A percentile compares a stretch with the other conserved stretches of the same genome.
Conservation (phyloP, 305 asterid genomes). For the Rubia peregrina region DNA sequence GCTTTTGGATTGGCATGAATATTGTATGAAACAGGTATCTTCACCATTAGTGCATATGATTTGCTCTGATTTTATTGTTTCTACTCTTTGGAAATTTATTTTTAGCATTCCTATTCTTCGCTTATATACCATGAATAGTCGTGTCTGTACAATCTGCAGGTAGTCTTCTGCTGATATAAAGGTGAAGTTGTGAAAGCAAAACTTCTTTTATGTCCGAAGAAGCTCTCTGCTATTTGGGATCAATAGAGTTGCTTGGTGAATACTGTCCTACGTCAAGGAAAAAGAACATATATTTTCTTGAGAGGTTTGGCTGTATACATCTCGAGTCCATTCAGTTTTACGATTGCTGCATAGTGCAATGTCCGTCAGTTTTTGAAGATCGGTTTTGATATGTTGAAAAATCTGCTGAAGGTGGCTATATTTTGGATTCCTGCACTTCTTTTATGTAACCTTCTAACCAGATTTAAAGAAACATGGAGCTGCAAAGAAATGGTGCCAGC, state of each 20-base stretch:
- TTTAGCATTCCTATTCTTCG: too few relatives aligned
- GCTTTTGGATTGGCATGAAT: background rate
- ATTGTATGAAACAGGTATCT: too few relatives aligned
- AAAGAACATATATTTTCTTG: conserved; percentile 21
- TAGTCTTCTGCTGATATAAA: conserved; percentile 14
- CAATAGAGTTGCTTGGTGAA: conserved; percentile 42
- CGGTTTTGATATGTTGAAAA: conserved; percentile 17
- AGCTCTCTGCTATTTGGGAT: conserved; percentile 26
- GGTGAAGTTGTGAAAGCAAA: conserved; percentile 21
- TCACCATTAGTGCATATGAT: background rate
- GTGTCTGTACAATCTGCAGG: conserved; percentile 17
- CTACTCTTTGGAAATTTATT: background rate
- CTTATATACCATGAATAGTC: background rate
- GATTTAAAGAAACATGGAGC: conserved; percentile 24
- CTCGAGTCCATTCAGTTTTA: conserved; percentile 22
- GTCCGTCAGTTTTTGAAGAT: conserved; percentile 12
- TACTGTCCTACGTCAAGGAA: conserved; percentile 33
- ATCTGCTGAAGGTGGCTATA: conserved; percentile 12
- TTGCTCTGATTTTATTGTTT: background rate
- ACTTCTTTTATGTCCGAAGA: conserved; percentile 42
- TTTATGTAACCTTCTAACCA: conserved; percentile 12
- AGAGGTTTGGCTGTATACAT: conserved; percentile 32
- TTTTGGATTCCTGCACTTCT: conserved; percentile 4
- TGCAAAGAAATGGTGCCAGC: conserved; percentile 38
- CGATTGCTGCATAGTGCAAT: conserved; percentile 26